phyloP scores from a whole-genome alignment of 345 rosid genomes.

The Brassica incana region DNA sequence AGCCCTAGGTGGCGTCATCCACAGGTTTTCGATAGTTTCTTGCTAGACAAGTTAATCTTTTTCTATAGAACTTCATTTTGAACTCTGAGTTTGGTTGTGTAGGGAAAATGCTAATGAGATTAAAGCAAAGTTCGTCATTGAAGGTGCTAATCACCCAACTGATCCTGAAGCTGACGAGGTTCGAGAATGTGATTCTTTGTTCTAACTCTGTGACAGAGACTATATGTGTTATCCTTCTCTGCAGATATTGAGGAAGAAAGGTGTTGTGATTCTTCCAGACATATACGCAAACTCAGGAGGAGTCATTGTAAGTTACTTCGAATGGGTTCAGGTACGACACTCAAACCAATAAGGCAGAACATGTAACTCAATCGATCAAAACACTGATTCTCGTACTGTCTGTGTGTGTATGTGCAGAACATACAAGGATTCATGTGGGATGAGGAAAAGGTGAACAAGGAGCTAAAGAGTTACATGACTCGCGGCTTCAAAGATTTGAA shows the following conservation, averaged over 20 bases:
- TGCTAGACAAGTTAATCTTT: background rate
- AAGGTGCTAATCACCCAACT: constrained; percentile 96
- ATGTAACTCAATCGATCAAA: background rate
- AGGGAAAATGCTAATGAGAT: constrained; percentile 87
- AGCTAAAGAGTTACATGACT: constrained; percentile 75
- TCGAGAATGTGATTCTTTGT: constrained; percentile 16
- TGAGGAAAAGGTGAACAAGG: constrained; percentile 44
- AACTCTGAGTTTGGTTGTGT: constrained; percentile 6
- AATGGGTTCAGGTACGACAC: constrained; percentile 88
- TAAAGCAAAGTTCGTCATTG: constrained; percentile 84
- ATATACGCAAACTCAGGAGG: constrained; percentile 96
- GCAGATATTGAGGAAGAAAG: constrained; percentile 84
- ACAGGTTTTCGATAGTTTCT: constrained; percentile 50
- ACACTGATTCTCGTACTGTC: background rate
- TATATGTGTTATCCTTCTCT: background rate
- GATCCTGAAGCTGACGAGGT: constrained; percentile 99
- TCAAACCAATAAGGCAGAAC: background rate
- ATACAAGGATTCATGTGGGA: background rate
- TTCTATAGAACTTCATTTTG: background rate
- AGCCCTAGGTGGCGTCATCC: constrained; percentile 91
- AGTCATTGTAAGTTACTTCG: constrained; percentile 98
- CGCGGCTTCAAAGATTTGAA: constrained; percentile 72
- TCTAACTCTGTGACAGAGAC: background rate
- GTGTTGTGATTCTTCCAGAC: constrained; percentile 90
- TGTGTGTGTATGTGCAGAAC: background rate